Conservation (phyloP, 2,329 filamentous ascomycete genomes). For the Chaetomium sp. region DNA sequence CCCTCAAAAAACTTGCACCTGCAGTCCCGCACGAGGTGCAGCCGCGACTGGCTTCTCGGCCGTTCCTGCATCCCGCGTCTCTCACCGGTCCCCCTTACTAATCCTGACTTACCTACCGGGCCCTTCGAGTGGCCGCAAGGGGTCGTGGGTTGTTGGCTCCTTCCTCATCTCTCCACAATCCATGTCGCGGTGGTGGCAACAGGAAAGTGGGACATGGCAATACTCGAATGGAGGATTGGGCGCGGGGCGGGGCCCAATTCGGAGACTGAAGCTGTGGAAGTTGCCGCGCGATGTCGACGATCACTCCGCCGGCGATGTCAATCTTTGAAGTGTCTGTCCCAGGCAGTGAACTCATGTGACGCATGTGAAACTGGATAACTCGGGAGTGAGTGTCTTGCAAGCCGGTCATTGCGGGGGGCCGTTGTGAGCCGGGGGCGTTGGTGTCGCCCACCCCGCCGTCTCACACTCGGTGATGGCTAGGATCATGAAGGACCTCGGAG, state of each 20-base stretch:
- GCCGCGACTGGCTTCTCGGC: background rate
- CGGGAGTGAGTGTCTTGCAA: conserved; percentile 9
- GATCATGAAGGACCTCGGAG: conserved; percentile 3
- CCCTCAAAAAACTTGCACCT: conserved; percentile 1
- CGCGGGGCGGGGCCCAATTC: too few relatives aligned
- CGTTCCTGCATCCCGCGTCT: conserved; percentile 21
- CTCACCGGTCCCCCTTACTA: conserved; percentile 15
- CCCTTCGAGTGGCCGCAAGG: background rate
- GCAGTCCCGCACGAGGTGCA: conserved; percentile 2
- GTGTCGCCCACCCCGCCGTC: background rate
- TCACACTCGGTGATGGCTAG: background rate
- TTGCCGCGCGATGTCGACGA: too few relatives aligned
- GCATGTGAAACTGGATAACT: conserved; percentile 10
- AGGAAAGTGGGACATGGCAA: background rate
- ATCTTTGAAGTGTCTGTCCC: too few relatives aligned
- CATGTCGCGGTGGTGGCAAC: background rate
- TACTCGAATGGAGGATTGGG: background rate
- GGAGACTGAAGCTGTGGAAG: background rate
- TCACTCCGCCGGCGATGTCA: too few relatives aligned
- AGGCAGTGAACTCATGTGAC: conserved; percentile 3
- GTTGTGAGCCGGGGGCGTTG: background rate
- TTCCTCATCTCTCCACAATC: background rate
- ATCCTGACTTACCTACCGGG: conserved; percentile 7
- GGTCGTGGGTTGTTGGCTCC: background rate
- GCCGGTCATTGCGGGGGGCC: background rate